Evolutionary conservation across 1,284 basidiomycete species (phyloP), one percentile per base, ranked within the genome.

Genomic region (Trichosporon ovoides): DNA sequence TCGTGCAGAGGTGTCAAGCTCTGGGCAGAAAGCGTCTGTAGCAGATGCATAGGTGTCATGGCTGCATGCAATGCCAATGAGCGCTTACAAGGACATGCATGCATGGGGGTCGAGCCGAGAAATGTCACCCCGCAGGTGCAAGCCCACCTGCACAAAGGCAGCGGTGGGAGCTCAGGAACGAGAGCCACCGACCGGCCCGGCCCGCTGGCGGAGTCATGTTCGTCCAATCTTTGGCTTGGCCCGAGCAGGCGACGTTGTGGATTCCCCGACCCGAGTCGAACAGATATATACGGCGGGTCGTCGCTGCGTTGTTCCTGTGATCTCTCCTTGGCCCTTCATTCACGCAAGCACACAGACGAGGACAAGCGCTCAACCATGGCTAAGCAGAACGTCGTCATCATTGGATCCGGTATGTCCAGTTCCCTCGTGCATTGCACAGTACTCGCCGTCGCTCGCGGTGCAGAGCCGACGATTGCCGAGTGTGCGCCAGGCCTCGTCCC

Each of bases 341-440:
- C n/a, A 16, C 43, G 11, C 13, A 6, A 16, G 16, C 43, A 31
- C 24, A 16, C 24, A 28, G 16, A 10, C 16, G 22, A 28, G 13
- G 28, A 12, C 34, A 14, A 37, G 20, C 24, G 12, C 14, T 13
- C 5, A 38, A 58, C 33, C 35, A 62, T 62, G 61, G 34, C 56
- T 7, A 48, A 48, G 40, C 57, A 62, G 58, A 63, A 63, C 56
- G 61, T 63, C 31, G 58, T 63, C 52, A 63, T 63, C 49, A 40
- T 63, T 24, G 61, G 61, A 49, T 63, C 61, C 14, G 61, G 61
- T 60, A 33, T 11, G 61, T 62, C 11, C 13, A 22, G 18, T 3
- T 6, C 14, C 37, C 40, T 6, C n/a, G n/a, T 22, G 18, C 7
- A 5, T 11, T 3, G 18, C 2, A 13, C 28, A 16, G 38, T 12